Evolutionary conservation across 306 rosid genomes (phyloP).

Genomic region (Prunus salicina): DNA sequence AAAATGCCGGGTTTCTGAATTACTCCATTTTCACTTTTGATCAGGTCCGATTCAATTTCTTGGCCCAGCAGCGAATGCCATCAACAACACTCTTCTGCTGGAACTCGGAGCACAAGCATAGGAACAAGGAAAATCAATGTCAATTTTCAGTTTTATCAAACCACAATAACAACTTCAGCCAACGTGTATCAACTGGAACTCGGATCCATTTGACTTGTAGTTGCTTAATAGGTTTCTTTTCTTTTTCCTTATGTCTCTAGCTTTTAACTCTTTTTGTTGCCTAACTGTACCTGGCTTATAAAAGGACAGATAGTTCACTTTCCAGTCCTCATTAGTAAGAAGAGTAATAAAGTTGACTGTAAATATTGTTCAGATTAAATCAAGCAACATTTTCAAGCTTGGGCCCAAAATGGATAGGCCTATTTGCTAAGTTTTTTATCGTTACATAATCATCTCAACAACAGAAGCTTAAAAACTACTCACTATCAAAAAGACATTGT

Average conservation of each 20-base stretch:
- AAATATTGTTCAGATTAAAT: too few relatives aligned
- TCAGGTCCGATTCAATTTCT: constrained; percentile 81
- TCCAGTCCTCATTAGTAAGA: too few relatives aligned
- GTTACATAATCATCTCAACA: too few relatives aligned
- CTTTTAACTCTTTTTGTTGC: not conserved
- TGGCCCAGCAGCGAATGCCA: constrained; percentile 63
- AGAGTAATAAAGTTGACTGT: too few relatives aligned
- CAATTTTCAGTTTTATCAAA: not conserved
- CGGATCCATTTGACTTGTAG: not conserved
- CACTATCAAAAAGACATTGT: not conserved
- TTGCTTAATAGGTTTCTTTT: not conserved
- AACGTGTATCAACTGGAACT: not conserved
- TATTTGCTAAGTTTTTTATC: not conserved
- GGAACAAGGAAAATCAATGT: not conserved
- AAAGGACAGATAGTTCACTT: too few relatives aligned
- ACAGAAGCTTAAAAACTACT: not conserved
- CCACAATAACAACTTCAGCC: not conserved
- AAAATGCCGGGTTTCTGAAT: not conserved
- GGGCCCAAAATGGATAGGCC: not conserved
- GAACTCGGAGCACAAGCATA: constrained; percentile 59
- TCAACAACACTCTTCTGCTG: constrained; percentile 64
- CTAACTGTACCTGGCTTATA: too few relatives aligned
- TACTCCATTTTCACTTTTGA: constrained; percentile 6
- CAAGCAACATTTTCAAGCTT: too few relatives aligned
- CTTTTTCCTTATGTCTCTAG: not conserved